phyloP scores from a whole-genome alignment of 768 basidiomycete genomes.

The Amanita exitialis region DNA sequence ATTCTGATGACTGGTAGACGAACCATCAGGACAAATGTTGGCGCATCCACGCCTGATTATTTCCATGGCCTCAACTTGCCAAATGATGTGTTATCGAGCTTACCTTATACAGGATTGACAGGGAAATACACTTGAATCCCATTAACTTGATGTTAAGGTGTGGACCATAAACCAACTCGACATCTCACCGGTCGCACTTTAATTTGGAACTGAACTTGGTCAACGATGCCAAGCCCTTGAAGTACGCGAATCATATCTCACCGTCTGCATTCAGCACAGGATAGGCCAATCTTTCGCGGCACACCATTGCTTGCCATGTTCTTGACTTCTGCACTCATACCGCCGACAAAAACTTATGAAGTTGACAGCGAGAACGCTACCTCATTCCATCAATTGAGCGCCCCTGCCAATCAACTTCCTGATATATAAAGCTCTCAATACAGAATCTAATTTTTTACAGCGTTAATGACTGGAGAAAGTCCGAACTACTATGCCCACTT shows the following conservation, averaged over 20 bases:
- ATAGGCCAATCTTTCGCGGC: slow-evolving; percentile 29
- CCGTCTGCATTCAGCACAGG: slow-evolving; percentile 47
- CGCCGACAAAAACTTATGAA: background rate
- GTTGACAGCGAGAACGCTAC: background rate
- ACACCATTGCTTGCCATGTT: slow-evolving; percentile 8
- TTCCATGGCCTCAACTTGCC: background rate
- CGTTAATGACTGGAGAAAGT: too few relatives aligned
- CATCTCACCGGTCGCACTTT: slow-evolving; percentile 37
- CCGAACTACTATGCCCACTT: too few relatives aligned
- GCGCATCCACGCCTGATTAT: slow-evolving; percentile 35
- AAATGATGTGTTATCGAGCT: background rate
- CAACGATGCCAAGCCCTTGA: background rate
- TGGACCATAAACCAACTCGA: background rate
- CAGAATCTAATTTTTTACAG: background rate
- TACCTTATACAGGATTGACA: slow-evolving; percentile 43
- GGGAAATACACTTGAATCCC: slow-evolving; percentile 31
- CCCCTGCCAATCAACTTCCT: background rate
- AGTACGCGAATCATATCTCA: slow-evolving; percentile 10
- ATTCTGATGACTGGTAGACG: background rate
- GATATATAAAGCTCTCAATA: background rate
- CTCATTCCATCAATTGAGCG: background rate
- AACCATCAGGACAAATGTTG: slow-evolving; percentile 41
- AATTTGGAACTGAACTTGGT: slow-evolving; percentile 33
- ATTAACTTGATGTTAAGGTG: background rate
- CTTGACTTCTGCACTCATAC: slow-evolving; percentile 10